Conservation (phyloP, 192 early-diverging fungal genomes). For the Coemansia umbellata region DNA sequence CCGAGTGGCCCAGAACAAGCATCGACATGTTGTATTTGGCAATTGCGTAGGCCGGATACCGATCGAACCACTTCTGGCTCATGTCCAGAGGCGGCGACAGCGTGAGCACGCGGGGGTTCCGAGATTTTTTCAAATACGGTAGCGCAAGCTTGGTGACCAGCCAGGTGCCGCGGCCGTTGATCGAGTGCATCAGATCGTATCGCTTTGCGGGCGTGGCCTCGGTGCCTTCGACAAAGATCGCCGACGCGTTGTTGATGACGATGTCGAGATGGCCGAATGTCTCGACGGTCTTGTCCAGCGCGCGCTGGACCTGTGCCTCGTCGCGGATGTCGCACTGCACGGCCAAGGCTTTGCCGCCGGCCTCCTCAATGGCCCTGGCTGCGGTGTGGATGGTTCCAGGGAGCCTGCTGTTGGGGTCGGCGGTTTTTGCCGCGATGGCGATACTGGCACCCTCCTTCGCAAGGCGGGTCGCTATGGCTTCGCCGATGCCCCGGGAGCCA, state of each 20-base stretch:
- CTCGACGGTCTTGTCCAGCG: constrained; percentile 61
- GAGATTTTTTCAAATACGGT: constrained; percentile 62
- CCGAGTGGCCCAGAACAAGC: constrained; percentile 67
- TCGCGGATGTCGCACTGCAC: constrained; percentile 81
- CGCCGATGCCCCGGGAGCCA: constrained; percentile 71
- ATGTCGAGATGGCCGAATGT: constrained; percentile 81
- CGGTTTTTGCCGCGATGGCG: constrained; percentile 74
- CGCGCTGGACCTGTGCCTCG: constrained; percentile 67
- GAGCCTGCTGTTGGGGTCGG: constrained; percentile 65
- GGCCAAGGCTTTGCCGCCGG: constrained; percentile 72
- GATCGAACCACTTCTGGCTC: constrained; percentile 66
- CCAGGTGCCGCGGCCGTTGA: constrained; percentile 80
- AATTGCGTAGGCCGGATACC: constrained; percentile 64
- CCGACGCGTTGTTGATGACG: constrained; percentile 77
- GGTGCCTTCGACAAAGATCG: constrained; percentile 65
- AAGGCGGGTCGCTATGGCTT: constrained; percentile 67
- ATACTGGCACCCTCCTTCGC: constrained; percentile 67
- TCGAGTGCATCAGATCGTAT: constrained; percentile 72
- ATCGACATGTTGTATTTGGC: constrained; percentile 76
- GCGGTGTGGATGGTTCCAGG: constrained; percentile 82
- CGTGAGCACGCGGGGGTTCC: constrained; percentile 72
- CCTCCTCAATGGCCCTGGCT: constrained; percentile 66
- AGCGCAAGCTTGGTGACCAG: constrained; percentile 66
- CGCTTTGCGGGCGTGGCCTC: constrained; percentile 55
- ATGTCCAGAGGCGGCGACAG: constrained; percentile 69